Evolutionary conservation across 1,284 basidiomycete genomes (phyloP).

Genomic region (Fomitopsis schrenkii): DNA sequence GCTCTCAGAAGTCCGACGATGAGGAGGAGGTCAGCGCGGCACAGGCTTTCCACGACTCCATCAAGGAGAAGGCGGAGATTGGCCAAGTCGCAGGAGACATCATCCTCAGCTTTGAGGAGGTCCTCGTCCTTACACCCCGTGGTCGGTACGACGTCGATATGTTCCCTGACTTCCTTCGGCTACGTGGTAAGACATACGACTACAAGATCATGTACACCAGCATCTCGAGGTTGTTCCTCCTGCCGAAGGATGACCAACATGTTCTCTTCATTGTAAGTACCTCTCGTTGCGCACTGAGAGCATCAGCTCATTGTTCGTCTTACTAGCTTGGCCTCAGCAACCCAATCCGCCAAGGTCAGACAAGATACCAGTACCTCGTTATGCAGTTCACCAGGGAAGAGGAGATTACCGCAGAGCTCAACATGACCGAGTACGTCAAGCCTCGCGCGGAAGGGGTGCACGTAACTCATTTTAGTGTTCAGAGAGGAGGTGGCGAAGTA

Average conservation of each 20-base stretch:
- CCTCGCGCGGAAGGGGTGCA: neutral
- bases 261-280: constrained; percentile 85
- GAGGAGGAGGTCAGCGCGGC: constrained; percentile 85
- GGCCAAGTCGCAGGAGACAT: constrained; percentile 91
- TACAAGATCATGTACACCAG: constrained; percentile 95
- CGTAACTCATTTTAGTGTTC: neutral
- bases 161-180: constrained; percentile 90
- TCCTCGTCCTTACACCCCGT: constrained; percentile 94
- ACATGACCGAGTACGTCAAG: constrained; percentile 79
- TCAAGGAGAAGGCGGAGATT: constrained; percentile 97
- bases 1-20: constrained; percentile 66
- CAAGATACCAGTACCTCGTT: constrained; percentile 95
- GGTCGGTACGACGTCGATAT: constrained; percentile 98
- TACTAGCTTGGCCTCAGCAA: constrained; percentile 80
- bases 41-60: constrained; percentile 92
- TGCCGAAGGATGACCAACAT: constrained; percentile 97
- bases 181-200: constrained; percentile 98
- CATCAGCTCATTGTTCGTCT: neutral
- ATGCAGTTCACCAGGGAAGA: constrained; percentile 98
- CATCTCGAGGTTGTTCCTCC: constrained; percentile 87
- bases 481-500: constrained; percentile 73
- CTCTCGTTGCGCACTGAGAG: constrained; percentile 2
- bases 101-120: constrained; percentile 94
- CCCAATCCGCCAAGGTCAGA: constrained; percentile 98
- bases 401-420: constrained; percentile 94